Percentiles rank a stretch among this genome's conserved stretches.
These are phyloP conservation scores for Marasmius fiardii DNA, from an alignment of 1,284 basidiomycete species.

Conservation along the genomic window DNA sequence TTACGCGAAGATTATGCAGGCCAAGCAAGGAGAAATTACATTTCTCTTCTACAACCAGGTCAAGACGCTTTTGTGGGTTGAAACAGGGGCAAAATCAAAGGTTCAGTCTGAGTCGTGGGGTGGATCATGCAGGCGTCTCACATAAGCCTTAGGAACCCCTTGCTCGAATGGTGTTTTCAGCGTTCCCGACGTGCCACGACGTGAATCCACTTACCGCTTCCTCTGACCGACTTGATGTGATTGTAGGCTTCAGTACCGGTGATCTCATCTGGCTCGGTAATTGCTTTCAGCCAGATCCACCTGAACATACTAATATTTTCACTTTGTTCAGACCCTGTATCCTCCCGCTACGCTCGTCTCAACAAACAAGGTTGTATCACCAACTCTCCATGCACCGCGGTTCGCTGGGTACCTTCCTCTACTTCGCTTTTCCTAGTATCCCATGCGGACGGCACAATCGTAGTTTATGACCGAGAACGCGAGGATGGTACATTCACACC, in stretches of 20 bases:
- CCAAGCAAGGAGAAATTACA: conserved; percentile 78
- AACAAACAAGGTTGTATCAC: conserved; percentile 90
- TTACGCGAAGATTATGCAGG: conserved; percentile 66
- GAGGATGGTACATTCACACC: conserved; percentile 78
- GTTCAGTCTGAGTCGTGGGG: conserved; percentile 33
- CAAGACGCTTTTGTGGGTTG: conserved; percentile 81
- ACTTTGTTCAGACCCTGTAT: conserved; percentile 67
- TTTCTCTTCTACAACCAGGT: conserved; percentile 84
- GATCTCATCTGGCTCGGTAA: conserved; percentile 91
- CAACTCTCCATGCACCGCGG: conserved; percentile 75
- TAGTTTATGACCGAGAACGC: conserved; percentile 86
- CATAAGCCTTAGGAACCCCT: conserved; percentile 66
- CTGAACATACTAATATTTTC: conserved; percentile 4
- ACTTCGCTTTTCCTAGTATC: conserved; percentile 87
- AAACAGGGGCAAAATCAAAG: conserved; percentile 76
- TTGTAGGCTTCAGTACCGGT: conserved; percentile 91
- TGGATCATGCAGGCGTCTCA: conserved; percentile 27
- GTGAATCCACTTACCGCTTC: conserved; percentile 79
- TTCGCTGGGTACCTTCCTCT: conserved; percentile 88
- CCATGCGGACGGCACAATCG: conserved; percentile 85
- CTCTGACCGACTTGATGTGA: conserved; percentile 79
- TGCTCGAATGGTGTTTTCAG: conserved; percentile 81
- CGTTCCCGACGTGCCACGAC: conserved; percentile 87
- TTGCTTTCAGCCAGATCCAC: conserved; percentile 10
- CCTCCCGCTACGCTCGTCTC: conserved; percentile 81